Percentiles rank a stretch among this genome's conserved stretches.
phyloP scores from a whole-genome alignment of 1,139 yeast species.

The Lodderomyces metapsilosis region DNA sequence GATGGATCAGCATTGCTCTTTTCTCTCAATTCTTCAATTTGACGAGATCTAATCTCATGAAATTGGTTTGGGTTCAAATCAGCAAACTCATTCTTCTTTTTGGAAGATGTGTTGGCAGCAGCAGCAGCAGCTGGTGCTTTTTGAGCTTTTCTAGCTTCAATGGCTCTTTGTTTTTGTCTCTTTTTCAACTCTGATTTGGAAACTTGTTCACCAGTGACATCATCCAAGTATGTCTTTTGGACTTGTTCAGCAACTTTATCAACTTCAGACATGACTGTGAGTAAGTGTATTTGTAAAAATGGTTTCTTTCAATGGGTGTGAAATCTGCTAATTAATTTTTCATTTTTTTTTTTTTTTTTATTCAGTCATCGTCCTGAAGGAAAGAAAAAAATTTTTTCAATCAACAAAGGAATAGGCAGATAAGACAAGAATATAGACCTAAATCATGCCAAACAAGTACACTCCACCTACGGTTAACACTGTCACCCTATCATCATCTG shows the following conservation, averaged over 20 bases:
- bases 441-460: slow-evolving; percentile 8
- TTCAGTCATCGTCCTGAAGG: neutral
- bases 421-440: neutral
- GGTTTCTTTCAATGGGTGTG: neutral
- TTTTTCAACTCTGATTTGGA: slow-evolving; percentile 95
- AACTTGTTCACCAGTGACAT: slow-evolving; percentile 92
- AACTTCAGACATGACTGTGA: slow-evolving; percentile 45
- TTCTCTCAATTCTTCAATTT: slow-evolving; percentile 74
- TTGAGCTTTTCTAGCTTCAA: slow-evolving; percentile 87
- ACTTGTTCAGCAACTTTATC: slow-evolving; percentile 73
- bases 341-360: slow-evolving; percentile 1
- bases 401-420: neutral
- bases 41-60: slow-evolving; percentile 89
- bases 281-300: neutral
- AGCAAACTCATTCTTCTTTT: slow-evolving; percentile 71
- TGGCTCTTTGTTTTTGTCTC: slow-evolving; percentile 87
- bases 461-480: slow-evolving; percentile 43
- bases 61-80: slow-evolving; percentile 94
- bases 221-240: slow-evolving; percentile 87
- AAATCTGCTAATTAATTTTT: neutral
- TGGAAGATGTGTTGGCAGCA: slow-evolving; percentile 32
- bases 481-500: slow-evolving; percentile 55
- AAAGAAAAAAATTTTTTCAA: slow-evolving; percentile 6
- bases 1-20: slow-evolving; percentile 49
- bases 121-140: slow-evolving; percentile 71